phyloP scores from a whole-genome alignment of 1,139 yeast species.

The Yamadazyma atmosphaerica region DNA sequence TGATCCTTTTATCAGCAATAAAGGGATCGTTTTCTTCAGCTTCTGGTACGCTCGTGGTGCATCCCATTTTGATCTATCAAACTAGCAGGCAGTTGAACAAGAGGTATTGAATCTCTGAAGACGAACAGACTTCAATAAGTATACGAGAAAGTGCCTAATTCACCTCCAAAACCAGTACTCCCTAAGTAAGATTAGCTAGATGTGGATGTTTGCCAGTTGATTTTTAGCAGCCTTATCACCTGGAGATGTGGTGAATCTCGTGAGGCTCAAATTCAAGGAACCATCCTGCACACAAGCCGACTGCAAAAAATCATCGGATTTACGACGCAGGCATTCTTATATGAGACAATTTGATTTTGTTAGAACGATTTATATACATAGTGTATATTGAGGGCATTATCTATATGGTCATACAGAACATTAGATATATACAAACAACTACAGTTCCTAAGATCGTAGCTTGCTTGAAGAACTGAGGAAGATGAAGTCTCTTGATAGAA shows the following conservation, averaged over 20 bases:
- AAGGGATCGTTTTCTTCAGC: slow-evolving; percentile 52
- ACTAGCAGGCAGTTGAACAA: too few species aligned
- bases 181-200: too few species aligned
- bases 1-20: slow-evolving; percentile 49
- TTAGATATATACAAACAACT: slow-evolving; percentile 21
- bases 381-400: slow-evolving; percentile 4
- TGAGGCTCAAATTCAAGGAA: slow-evolving; percentile 2
- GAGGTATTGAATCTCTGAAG: too few species aligned
- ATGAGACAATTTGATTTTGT: too few species aligned
- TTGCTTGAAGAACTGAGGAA: slow-evolving; percentile 20
- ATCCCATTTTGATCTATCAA: slow-evolving; percentile 51
- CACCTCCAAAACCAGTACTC: too few species aligned
- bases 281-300: slow-evolving; percentile 1
- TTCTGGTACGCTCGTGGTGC: slow-evolving; percentile 58
- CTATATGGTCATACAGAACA: slow-evolving; percentile 10
- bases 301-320: slow-evolving; percentile 1
- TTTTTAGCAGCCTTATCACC: slow-evolving; percentile 2
- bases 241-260: slow-evolving; percentile 1
- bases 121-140: too few species aligned
- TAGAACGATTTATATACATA: too few species aligned
- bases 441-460: slow-evolving; percentile 16
- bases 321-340: too few species aligned
- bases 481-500: slow-evolving; percentile 16
- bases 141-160: too few species aligned
- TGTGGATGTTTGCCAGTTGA: not conserved